Evolutionary conservation across 139 green algal genomes (phyloP), one percentile per base, ranked within the genome.

Genomic region (Deuterostichococcus epilithicus): DNA sequence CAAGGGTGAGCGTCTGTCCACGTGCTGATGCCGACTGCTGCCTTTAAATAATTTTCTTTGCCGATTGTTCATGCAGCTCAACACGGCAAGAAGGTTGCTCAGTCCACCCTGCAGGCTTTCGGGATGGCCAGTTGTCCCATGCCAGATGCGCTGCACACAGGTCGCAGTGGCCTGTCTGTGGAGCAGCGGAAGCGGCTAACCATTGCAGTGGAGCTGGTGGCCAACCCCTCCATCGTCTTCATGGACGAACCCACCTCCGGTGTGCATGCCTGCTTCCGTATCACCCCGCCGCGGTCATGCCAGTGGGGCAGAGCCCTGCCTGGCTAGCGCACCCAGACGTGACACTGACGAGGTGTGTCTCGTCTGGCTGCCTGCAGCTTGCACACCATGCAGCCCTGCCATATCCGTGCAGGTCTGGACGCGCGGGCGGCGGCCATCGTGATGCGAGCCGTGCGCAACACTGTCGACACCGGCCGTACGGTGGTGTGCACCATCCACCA

Each of bases 401-500:
- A 1, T 13, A n/a, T 15, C 26, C 39, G 8, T 47, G 3, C 81
- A 83, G 94, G 94, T 23, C 87, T 98, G 79, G 93, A 97, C 72
- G 88, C 90, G 1, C 82, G 90, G n/a, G 90, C 94, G 1, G 94
- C 94, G 4, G 84, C 91, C 47, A 91, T 95, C 30, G 94, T 98
- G 1, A 95, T 98, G 84, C 80, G 83, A 5, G 86, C 89, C 0
- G 87, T 98, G 52, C 80, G 88, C 39, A 97, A 96, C 76, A 90
- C 96, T 25, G 91, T 86, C 6, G 70, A 85, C 63, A 90, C 83
- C 25, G 89, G 90, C 30, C 87, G 93, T 60, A 97, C 94, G 3
- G 90, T 98, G 13, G 91, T 97, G 58, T 92, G 88, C 68, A 97
- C 91, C 76, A 96, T 97, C 78, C 93, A 97, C 81, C 93, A 97